phyloP scores from a whole-genome alignment of 2,329 filamentous ascomycete species.

The Bipolaris victoriae region DNA sequence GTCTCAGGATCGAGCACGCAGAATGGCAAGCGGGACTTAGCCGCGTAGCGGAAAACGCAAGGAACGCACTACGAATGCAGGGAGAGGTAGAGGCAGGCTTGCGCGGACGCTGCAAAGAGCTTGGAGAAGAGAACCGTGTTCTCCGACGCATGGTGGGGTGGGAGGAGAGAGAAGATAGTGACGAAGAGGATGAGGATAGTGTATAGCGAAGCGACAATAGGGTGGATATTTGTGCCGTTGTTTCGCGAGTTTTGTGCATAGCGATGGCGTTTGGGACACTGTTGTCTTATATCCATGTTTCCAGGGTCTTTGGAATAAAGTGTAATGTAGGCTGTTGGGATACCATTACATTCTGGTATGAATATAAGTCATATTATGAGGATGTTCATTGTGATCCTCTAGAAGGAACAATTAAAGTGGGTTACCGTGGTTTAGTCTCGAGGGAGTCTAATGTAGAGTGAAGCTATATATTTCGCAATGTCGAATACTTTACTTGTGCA shows the following conservation, averaged over 20 bases:
- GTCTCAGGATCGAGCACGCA: conserved; percentile 56
- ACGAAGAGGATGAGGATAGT: conserved; percentile 47
- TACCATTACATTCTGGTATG: neutral
- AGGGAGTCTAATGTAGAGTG: no score
- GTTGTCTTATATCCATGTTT: neutral
- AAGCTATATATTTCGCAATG: no score
- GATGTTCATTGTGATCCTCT: no score
- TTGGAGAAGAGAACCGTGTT: conserved; percentile 57
- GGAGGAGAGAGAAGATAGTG: conserved; percentile 51
- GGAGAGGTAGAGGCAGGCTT: conserved; percentile 48
- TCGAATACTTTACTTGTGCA: no score
- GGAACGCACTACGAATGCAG: conserved; percentile 48
- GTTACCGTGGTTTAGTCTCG: no score
- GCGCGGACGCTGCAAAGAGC: conserved; percentile 47
- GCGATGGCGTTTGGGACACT: conserved; percentile 27
- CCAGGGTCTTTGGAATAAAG: neutral
- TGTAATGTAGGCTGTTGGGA: neutral
- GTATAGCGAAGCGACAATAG: neutral
- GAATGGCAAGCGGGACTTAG: conserved; percentile 57
- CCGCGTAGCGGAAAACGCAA: conserved; percentile 52
- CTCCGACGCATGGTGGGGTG: conserved; percentile 55
- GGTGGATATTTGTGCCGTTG: neutral
- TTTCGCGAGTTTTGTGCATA: conserved; percentile 22
- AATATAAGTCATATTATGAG: neutral
- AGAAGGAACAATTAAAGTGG: no score